Evolutionary conservation across 2,329 filamentous ascomycete genomes (phyloP).

Genomic region (Coleophoma crateriformis): DNA sequence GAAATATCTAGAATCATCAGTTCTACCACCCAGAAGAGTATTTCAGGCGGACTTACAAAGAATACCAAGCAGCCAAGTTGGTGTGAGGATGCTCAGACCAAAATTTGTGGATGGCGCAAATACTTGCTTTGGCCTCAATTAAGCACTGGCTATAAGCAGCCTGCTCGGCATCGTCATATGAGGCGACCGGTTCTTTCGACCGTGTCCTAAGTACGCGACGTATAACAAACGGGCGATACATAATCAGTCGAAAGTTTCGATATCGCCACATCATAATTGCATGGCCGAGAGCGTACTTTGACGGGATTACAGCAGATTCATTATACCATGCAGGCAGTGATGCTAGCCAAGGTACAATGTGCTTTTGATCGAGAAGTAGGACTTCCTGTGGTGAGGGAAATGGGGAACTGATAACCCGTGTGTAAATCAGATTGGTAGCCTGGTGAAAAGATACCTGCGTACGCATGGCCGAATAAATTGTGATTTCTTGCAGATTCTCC

Average conservation of each 20-base stretch:
- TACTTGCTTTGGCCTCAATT: slow-evolving; percentile 6
- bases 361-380: slow-evolving; percentile 23
- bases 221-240: slow-evolving; percentile 12
- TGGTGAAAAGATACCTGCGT: slow-evolving; percentile 35
- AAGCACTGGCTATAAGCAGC: slow-evolving; percentile 5
- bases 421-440: slow-evolving; percentile 36
- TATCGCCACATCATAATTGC: slow-evolving; percentile 10
- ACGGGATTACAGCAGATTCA: slow-evolving; percentile 1
- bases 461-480: slow-evolving; percentile 34
- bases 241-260: slow-evolving; percentile 10
- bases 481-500: slow-evolving; percentile 30
- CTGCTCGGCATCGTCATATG: not conserved
- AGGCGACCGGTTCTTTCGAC: not conserved
- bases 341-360: slow-evolving; percentile 7
- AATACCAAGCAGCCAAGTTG: slow-evolving; percentile 10
- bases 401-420: slow-evolving; percentile 35
- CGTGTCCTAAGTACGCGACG: slow-evolving; percentile 4
- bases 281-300: slow-evolving; percentile 4
- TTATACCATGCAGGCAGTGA: slow-evolving; percentile 5
- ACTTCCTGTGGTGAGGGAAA: slow-evolving; percentile 35
- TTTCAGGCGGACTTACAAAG: slow-evolving; percentile 5
- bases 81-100: slow-evolving; percentile 5
- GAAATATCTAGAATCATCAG: slow-evolving; percentile 26
- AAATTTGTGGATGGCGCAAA: slow-evolving; percentile 4
- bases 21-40: not conserved